Percentiles rank a stretch among this genome's conserved stretches.
Conservation (phyloP, 176 grass and related monocot species). For the Areca catechu region DNA sequence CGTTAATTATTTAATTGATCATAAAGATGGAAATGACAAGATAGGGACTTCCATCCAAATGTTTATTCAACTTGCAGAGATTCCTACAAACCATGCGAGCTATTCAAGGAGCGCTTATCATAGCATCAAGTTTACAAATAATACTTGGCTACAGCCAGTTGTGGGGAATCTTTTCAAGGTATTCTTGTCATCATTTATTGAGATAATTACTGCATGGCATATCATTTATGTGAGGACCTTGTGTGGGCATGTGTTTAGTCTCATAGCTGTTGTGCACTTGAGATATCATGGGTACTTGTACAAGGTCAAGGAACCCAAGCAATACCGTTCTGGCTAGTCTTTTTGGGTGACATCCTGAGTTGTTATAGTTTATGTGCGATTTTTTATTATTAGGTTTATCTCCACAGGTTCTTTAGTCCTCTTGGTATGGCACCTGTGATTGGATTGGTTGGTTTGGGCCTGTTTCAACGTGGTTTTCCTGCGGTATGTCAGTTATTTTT, state of each 20-base stretch:
- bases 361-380: too few relatives aligned
- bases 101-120: conserved; percentile 46
- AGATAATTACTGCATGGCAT: too few relatives aligned
- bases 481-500: conserved; percentile 21
- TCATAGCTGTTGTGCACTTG: too few relatives aligned
- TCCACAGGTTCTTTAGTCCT: conserved; percentile 45
- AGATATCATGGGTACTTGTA: too few relatives aligned
- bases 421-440: conserved; percentile 43
- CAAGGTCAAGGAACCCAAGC: too few relatives aligned
- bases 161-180: conserved; percentile 51
- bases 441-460: conserved; percentile 43
- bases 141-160: conserved; percentile 45
- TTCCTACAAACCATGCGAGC: conserved; percentile 50
- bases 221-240: too few relatives aligned
- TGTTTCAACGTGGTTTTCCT: conserved; percentile 52
- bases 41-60: background rate
- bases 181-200: background rate
- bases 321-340: too few relatives aligned
- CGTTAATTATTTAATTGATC: too few relatives aligned
- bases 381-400: background rate
- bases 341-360: too few relatives aligned
- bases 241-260: too few relatives aligned
- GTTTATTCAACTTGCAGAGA: conserved; percentile 29
- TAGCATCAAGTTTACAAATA: conserved; percentile 46
- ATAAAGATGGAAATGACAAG: too few relatives aligned